phyloP scores from a whole-genome alignment of 495 filamentous ascomycete species.

The Xylaria curta region DNA sequence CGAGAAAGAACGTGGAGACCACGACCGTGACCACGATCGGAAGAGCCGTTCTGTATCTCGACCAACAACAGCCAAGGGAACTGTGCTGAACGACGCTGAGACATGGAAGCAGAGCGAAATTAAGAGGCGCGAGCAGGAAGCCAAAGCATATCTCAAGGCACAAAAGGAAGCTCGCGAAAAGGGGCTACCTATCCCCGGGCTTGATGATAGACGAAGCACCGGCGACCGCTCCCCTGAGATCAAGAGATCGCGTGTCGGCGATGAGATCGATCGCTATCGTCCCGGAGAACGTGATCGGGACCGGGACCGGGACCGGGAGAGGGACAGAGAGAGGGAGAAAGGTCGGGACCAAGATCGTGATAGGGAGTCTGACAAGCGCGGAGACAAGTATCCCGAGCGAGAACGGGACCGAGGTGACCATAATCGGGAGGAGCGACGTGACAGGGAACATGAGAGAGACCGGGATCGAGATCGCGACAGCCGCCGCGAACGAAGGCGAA shows the following conservation, averaged over 20 bases:
- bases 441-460: conserved; percentile 36
- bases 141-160: conserved; percentile 61
- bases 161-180: conserved; percentile 59
- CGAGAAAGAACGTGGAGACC: conserved; percentile 26
- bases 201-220: conserved; percentile 50
- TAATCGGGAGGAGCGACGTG: conserved; percentile 45
- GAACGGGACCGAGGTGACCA: conserved; percentile 50
- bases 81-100: conserved; percentile 40
- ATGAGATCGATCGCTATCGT: conserved; percentile 53
- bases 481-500: conserved; percentile 22
- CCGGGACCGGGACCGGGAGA: conserved; percentile 39
- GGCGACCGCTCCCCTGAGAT: conserved; percentile 54
- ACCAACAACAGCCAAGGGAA: conserved; percentile 36
- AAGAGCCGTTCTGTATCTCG: conserved; percentile 49
- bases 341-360: conserved; percentile 43
- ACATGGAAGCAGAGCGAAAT: conserved; percentile 61
- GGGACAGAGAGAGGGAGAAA: conserved; percentile 47
- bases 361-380: conserved; percentile 1
- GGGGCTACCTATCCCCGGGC: conserved; percentile 54
- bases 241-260: conserved; percentile 49
- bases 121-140: conserved; percentile 62
- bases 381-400: conserved; percentile 39
- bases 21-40: conserved; percentile 36
- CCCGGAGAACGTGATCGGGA: conserved; percentile 44
- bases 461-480: conserved; percentile 28